Conservation (phyloP, 805 yeast genomes). For the Tetrapisispora namnaoensis region DNA sequence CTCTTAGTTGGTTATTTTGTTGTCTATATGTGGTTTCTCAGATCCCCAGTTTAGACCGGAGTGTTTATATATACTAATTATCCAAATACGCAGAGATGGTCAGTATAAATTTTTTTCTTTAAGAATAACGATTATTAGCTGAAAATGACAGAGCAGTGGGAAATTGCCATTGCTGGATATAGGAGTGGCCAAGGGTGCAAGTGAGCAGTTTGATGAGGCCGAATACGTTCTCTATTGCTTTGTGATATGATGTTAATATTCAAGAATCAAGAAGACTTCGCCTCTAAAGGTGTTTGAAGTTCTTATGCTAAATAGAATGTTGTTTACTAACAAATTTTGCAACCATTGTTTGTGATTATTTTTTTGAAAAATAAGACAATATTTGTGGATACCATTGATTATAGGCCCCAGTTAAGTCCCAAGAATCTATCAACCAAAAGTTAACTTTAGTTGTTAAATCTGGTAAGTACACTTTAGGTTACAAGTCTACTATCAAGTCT, state of each 20-base stretch:
- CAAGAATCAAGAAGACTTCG: too few relatives aligned
- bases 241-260: too few relatives aligned
- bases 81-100: constrained; percentile 86
- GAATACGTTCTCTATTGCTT: too few relatives aligned
- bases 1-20: neutral
- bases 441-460: constrained; percentile 97
- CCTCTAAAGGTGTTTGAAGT: too few relatives aligned
- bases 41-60: constrained; percentile 63
- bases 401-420: constrained; percentile 88
- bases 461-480: constrained; percentile 99
- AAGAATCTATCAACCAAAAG: constrained; percentile 95
- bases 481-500: constrained; percentile 97
- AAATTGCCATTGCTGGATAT: too few relatives aligned
- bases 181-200: too few relatives aligned
- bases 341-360: neutral
- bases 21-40: neutral
- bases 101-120: constrained; percentile 40
- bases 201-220: too few relatives aligned
- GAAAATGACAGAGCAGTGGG: neutral
- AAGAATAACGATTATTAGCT: neutral
- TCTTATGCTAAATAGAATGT: neutral
- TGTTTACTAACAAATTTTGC: neutral
- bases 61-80: constrained; percentile 42
- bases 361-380: neutral
- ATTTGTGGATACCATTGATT: neutral